Evolutionary conservation across 106 monocot genomes (phyloP).

Genomic region (Vanilla planifolia): DNA sequence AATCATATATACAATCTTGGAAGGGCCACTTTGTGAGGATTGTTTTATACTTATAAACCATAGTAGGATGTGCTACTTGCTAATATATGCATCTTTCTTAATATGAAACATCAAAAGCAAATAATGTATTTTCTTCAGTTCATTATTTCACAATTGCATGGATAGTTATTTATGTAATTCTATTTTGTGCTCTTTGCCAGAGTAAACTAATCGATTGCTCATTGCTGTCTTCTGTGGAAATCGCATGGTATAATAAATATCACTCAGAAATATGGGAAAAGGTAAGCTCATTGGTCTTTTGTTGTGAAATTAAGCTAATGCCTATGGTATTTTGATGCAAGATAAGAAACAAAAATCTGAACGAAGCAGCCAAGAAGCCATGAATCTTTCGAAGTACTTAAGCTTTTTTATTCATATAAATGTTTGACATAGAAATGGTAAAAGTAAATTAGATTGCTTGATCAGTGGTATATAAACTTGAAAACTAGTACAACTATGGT

Average conservation of each 20-base stretch:
- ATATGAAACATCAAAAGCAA: background rate
- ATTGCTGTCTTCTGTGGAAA: constrained; percentile 61
- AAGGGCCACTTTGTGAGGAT: too few relatives aligned
- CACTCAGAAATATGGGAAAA: constrained; percentile 95
- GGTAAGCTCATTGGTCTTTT: constrained; percentile 31
- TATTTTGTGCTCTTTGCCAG: constrained; percentile 30
- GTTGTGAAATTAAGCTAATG: constrained; percentile 1
- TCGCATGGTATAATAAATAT: constrained; percentile 78
- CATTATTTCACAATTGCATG: background rate
- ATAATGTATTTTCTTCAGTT: background rate
- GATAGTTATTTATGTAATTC: background rate
- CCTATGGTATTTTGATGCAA: too few relatives aligned
- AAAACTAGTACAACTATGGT: too few relatives aligned
- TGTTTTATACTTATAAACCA: too few relatives aligned
- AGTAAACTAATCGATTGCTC: constrained; percentile 60
- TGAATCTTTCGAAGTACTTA: too few relatives aligned
- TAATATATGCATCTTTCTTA: too few relatives aligned
- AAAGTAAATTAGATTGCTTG: background rate
- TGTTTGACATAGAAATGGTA: background rate
- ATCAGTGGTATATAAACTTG: background rate
- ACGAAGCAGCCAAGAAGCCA: too few relatives aligned
- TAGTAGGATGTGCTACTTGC: too few relatives aligned
- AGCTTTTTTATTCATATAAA: too few relatives aligned
- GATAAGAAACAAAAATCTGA: too few relatives aligned
- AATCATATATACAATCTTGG: too few relatives aligned